Evolutionary conservation across 805 yeast species (phyloP), one percentile per base, ranked within the genome.

Genomic region (Spathaspora passalidarum): DNA sequence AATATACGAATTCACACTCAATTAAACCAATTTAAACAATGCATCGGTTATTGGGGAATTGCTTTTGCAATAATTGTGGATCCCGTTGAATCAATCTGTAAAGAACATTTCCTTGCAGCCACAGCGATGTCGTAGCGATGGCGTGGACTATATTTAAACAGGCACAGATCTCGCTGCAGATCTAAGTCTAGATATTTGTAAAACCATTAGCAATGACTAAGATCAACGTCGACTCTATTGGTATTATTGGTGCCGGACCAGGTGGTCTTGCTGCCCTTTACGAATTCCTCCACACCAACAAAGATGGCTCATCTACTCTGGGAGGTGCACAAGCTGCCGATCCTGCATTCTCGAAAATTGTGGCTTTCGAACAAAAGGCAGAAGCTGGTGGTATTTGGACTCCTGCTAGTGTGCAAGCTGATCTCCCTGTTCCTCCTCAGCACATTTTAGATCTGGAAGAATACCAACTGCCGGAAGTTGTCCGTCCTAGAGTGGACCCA

Each of bases 301-400:
- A 46, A 37, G 62, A 64, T 38, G 70, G 70, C 1, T 45, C 46
- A 5, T 54, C 62, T 2, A 55, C 61, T 1, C 60, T 59, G 20
- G 59, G 57, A 17, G 40, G 48, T 1, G 32, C 46, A 7, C 45
- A 32, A 19, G 45, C 68, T 1, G 32, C 37, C 14, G 47, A 55
- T 36, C 59, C 59, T 1, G 57, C 55, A 18, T 69, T 69, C 45
- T 54, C 60, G 7, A 57, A 62, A 39, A 50, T 74, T 17, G 72
- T 70, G 11, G 78, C 69, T 1, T 75, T 74, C 55, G 80, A 75
- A 50, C 76, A 70, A 46, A 71, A 69, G 25, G 50, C 49, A 10
- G 49, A 56, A 11, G 57, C 74, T 22, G 80, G 80, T n/a, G 80
- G 80, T 1, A 66, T 72, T 5, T 75, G 79, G 79, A 53, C 66